These are phyloP conservation scores for Fusarium stilboides DNA, from an alignment of 2,329 filamentous ascomycete genomes.

Conservation along the genomic window DNA sequence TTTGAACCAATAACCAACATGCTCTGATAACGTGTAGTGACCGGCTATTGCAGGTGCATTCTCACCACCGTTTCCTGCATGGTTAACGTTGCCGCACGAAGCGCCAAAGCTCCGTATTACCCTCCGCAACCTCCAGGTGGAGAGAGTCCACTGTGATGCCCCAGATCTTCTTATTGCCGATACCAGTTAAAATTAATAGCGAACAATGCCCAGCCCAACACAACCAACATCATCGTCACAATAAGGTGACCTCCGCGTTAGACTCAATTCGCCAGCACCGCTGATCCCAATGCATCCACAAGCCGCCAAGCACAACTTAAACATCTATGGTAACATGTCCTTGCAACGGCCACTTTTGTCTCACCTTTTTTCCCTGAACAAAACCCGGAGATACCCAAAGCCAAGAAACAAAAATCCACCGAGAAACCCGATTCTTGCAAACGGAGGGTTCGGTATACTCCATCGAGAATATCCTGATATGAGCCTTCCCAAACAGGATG, in stretches of 20 bases:
- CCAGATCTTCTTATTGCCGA: no score
- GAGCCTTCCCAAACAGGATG: background rate
- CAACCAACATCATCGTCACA: background rate
- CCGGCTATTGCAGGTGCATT: no score
- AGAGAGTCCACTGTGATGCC: no score
- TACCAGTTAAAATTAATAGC: no score
- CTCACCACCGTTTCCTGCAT: no score
- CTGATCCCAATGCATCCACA: background rate
- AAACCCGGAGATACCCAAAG: slow-evolving; percentile 6
- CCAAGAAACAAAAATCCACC: slow-evolving; percentile 4
- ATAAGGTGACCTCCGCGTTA: background rate
- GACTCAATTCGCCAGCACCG: background rate
- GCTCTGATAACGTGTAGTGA: no score
- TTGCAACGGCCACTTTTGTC: background rate
- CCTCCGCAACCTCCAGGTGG: no score
- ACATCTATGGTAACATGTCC: slow-evolving; percentile 1
- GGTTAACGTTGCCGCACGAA: no score
- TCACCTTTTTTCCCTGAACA: background rate
- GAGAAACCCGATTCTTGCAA: slow-evolving; percentile 10
- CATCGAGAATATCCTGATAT: background rate
- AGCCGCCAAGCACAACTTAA: slow-evolving; percentile 1
- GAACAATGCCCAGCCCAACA: no score
- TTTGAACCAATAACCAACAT: no score
- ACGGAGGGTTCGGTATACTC: slow-evolving; percentile 2
- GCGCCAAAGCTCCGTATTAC: no score